phyloP scores from a whole-genome alignment of 768 basidiomycete genomes.

The Calocybe indica region DNA sequence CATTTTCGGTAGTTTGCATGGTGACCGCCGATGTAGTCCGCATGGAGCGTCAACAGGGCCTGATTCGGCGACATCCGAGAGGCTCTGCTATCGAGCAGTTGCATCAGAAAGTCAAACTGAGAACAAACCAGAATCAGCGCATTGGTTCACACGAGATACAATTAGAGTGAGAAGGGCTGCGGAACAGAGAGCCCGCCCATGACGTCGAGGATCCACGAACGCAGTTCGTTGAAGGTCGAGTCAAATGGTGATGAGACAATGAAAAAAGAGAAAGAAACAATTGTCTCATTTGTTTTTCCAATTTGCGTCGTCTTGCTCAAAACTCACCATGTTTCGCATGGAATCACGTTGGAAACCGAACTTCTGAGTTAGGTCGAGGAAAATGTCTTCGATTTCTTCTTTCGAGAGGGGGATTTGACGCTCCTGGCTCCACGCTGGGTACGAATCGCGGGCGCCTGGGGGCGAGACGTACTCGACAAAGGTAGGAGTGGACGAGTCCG shows the following conservation, averaged over 20 bases:
- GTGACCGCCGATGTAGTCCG: slow-evolving; percentile 98
- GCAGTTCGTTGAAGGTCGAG: not conserved
- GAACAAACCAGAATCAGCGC: slow-evolving; percentile 7
- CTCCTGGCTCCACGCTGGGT: slow-evolving; percentile 92
- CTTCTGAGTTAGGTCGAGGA: slow-evolving; percentile 95
- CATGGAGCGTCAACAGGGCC: slow-evolving; percentile 91
- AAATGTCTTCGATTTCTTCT: slow-evolving; percentile 98
- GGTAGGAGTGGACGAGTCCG: slow-evolving; percentile 70
- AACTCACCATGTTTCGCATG: slow-evolving; percentile 87
- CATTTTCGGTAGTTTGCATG: slow-evolving; percentile 99
- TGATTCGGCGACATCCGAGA: slow-evolving; percentile 97
- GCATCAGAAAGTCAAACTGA: slow-evolving; percentile 97
- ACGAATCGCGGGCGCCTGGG: slow-evolving; percentile 68
- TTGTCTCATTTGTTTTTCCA: too few relatives aligned
- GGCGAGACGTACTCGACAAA: slow-evolving; percentile 58
- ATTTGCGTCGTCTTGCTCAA: too few relatives aligned
- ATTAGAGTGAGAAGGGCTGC: too few relatives aligned
- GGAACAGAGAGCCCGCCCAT: not conserved
- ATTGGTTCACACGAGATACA: not conserved
- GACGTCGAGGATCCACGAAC: not conserved
- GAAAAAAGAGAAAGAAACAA: not conserved
- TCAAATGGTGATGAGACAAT: not conserved
- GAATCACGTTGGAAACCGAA: slow-evolving; percentile 97
- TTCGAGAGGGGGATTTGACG: slow-evolving; percentile 95
- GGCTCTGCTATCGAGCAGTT: slow-evolving; percentile 91